Base-by-base conservation (phyloP, 306 rosid species). In the Trifolium repens region DNA sequence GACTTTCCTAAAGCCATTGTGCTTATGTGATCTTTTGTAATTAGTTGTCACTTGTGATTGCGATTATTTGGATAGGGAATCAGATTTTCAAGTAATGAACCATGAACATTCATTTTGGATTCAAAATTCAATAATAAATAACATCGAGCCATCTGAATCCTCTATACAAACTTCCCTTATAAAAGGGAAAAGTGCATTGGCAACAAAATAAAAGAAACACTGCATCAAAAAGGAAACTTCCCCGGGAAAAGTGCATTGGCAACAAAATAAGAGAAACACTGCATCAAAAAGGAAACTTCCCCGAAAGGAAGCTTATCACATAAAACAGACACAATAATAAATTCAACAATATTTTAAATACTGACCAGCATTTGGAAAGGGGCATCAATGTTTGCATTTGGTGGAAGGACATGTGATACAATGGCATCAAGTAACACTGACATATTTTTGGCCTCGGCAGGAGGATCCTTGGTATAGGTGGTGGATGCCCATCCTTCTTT, bases 291-390 rank as follows among this genome's bases (percentile, higher is more conserved):
- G 46, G 49, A n/a, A 72, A 54, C 66, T 72, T 52, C 53, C 64
- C 27, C 9, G 32, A 68, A 80, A 62, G 79, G 57, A 49, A 77
- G 81, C 74, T 34, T 78, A 67, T 59, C 71, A 81, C 43, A 73
- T 11, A 47, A 24, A 26, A 22, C 26, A 46, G 53, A 50, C 30
- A 15, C 49, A 14, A 69, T 14, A 42, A 73, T 71, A 79, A 72
- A 52, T 14, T 54, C 40, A 37, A 49, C 14, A 74, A 78, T 39
- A 42, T 62, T 66, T 66, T 35, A 72, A 87, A 87, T 79, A 86
- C 96, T 79, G 86, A 94, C 99, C 99, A 94, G 89, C 99, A 94
- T 94, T 58, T 92, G 96, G 77, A 94, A 94, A 82, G 97, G 97
- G 9, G 87, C 85, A 24, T 89, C 92, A 16, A 85, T 81, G 78